These are phyloP conservation scores for Salvia hispanica DNA, from an alignment of 257 asterid genomes.

Conservation along the genomic window DNA sequence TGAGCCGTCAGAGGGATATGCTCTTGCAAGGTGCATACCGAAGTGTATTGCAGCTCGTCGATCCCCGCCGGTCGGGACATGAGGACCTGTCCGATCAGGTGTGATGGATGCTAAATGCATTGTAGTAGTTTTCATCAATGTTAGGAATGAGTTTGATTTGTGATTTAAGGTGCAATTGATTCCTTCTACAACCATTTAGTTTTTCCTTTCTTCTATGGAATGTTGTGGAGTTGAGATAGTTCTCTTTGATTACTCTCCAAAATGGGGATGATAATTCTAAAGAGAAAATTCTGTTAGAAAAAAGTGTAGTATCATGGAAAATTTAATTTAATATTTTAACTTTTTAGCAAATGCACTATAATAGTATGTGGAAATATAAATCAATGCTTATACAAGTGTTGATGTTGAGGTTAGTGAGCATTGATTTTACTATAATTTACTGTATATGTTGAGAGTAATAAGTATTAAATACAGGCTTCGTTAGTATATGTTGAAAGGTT, in stretches of 20 bases:
- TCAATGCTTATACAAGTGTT: too few species aligned
- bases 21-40: conserved; percentile 57
- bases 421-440: too few species aligned
- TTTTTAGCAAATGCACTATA: too few species aligned
- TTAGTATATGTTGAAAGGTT: too few species aligned
- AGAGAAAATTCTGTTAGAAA: conserved; percentile 8
- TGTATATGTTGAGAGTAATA: too few species aligned
- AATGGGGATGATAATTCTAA: conserved; percentile 21
- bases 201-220: conserved; percentile 14
- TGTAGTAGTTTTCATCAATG: conserved; percentile 26
- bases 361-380: too few species aligned
- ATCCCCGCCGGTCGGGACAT: conserved; percentile 42
- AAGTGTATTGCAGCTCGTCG: conserved; percentile 44
- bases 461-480: too few species aligned
- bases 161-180: conserved; percentile 34
- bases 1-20: conserved; percentile 41
- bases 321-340: too few species aligned
- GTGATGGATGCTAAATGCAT: conserved; percentile 17
- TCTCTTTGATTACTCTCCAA: conserved; percentile 28
- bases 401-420: too few species aligned
- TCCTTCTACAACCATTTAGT: conserved; percentile 12
- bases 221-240: conserved; percentile 25
- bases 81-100: conserved; percentile 21
- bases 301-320: neutral
- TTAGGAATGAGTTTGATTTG: conserved; percentile 28